phyloP scores from a whole-genome alignment of 129 eudicot genomes.

The Arctium lappa region DNA sequence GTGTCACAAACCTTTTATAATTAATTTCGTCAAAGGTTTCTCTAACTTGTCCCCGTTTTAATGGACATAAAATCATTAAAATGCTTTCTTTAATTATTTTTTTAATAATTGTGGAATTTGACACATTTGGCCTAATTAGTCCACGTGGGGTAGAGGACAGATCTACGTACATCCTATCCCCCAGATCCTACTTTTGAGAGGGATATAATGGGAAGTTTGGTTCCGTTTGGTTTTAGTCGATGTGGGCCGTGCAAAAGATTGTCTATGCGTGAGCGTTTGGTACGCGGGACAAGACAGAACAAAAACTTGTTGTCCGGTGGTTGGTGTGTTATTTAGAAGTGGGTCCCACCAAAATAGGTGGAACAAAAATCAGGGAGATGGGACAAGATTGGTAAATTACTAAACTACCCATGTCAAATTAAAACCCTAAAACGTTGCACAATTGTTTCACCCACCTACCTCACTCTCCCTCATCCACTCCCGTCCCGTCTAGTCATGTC shows the following conservation, averaged over 20 bases:
- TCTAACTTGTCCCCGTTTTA: neutral
- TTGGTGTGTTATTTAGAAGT: neutral
- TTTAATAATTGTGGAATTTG: neutral
- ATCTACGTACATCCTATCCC: neutral
- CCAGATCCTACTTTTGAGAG: neutral
- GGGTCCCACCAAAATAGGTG: neutral
- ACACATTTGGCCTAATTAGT: neutral
- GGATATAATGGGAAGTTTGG: neutral
- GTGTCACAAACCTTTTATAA: slow-evolving; percentile 1
- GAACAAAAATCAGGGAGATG: neutral
- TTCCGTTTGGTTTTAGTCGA: neutral
- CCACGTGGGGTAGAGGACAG: neutral
- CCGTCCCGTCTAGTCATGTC: too few relatives aligned
- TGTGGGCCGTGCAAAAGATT: neutral
- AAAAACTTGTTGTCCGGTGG: neutral
- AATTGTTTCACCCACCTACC: neutral
- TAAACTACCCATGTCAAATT: neutral
- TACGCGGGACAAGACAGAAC: too few relatives aligned
- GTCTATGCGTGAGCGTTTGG: too few relatives aligned
- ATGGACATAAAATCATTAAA: neutral
- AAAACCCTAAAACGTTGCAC: neutral
- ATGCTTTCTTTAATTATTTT: neutral
- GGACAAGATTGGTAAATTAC: neutral
- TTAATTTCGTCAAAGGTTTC: slow-evolving; percentile 8
- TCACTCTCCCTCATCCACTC: too few relatives aligned